Base-by-base conservation (phyloP, 352 stramenopile species). In the Pythium myriotylum region DNA sequence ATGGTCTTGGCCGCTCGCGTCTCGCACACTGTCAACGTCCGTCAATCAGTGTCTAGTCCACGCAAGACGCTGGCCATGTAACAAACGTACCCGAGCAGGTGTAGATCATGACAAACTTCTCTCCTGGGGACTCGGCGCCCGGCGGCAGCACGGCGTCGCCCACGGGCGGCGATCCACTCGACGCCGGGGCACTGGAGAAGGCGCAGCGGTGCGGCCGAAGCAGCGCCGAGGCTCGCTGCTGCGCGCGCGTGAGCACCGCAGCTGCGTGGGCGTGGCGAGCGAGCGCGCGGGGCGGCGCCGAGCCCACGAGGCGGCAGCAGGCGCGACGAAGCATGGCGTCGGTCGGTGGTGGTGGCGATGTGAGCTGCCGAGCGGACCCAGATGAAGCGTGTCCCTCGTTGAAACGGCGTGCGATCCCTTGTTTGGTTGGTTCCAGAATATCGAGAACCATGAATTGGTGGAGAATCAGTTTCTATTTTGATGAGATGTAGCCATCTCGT, bases 61-160 rank as follows among this genome's bases (percentile, higher is more conserved):
- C 13, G n/a, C 16, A 20, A 46, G 33, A 14, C 3, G 10, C 13
- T 23, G 19, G 22, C 5, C 29, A 35, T 35, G 29, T 5, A 35
- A 5, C 5, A 5, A 5, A 48, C 60, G 20, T 55, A 88, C 78
- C 78, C 4, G 67, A 96, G 67, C 97, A 99, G 16, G 97, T 99
- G 72, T 98, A 99, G 8, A 99, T 67, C 70, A 99, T 99, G 13
- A 98, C 96, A 52, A 99, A 94, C 65, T 98, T 98, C 14, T 97
- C 92, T 20, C 83, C 86, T 2, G 89, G 77, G 3, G 93, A 93
- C 59, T 96, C 73, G 23, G 86, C 73, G 10, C 84, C 86, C 3
- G 84, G 84, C 6, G 63, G 63, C 45, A 68, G 48, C 60, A 54
- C 33, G 4, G 46, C 60, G 37, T 59, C 59, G 12, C 29, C 52